phyloP scores from a whole-genome alignment of 345 rosid genomes.

The Salix purpurea region DNA sequence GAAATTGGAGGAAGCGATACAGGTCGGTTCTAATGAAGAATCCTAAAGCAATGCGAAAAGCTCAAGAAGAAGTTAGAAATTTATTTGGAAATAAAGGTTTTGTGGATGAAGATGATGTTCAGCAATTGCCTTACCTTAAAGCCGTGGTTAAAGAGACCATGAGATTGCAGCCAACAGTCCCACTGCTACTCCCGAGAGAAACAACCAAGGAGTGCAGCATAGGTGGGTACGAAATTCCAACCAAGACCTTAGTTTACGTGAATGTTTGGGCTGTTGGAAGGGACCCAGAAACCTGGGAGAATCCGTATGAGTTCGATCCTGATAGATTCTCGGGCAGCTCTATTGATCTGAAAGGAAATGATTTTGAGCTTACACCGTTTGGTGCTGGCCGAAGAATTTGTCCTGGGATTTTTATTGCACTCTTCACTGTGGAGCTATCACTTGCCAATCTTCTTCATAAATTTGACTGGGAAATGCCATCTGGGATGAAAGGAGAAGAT shows the following conservation, averaged over 20 bases:
- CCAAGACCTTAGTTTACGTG: neutral
- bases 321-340: neutral
- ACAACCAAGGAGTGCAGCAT: too few species aligned
- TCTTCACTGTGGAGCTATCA: neutral
- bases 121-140: neutral
- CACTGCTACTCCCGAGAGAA: neutral
- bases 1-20: too few species aligned
- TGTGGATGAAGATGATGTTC: conserved; percentile 5
- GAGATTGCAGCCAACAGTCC: neutral
- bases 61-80: neutral
- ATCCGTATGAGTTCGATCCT: neutral
- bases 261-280: neutral
- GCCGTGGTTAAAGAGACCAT: neutral
- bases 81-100: neutral
- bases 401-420: neutral
- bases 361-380: neutral
- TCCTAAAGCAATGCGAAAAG: neutral
- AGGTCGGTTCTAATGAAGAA: neutral
- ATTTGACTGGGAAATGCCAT: conserved; percentile 5
- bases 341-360: neutral
- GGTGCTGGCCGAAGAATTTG: neutral
- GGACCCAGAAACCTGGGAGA: neutral
- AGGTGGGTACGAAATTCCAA: neutral
- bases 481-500: neutral
- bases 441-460: neutral